A percentile compares a stretch with the other conserved stretches of the same genome.
phyloP scores from a whole-genome alignment of 768 basidiomycete genomes.

The Gloeophyllum trabeum region DNA sequence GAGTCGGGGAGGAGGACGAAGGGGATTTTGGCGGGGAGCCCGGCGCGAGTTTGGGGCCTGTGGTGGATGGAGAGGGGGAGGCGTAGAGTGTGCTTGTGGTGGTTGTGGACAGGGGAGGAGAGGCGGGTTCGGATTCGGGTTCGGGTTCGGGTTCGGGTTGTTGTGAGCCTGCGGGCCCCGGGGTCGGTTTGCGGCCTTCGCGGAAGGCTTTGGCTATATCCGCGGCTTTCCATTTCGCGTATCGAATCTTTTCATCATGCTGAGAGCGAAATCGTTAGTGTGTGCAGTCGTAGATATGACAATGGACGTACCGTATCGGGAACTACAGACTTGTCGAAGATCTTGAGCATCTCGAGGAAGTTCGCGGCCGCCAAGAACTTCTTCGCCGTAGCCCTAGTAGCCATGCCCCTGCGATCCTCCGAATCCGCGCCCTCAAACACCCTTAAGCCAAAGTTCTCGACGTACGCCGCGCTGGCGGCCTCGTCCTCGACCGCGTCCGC shows the following conservation, averaged over 20 bases:
- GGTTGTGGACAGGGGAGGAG: neutral
- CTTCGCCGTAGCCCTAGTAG: slow-evolving; percentile 78
- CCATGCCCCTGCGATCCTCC: slow-evolving; percentile 72
- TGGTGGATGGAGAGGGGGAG: neutral
- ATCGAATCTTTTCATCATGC: slow-evolving; percentile 83
- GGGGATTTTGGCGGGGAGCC: slow-evolving; percentile 13
- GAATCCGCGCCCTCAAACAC: slow-evolving; percentile 88
- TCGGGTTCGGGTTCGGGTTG: neutral
- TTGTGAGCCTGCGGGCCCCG: slow-evolving; percentile 55
- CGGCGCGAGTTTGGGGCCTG: neutral
- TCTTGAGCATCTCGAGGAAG: slow-evolving; percentile 82
- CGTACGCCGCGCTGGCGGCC: slow-evolving; percentile 72
- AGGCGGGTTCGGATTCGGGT: too few relatives aligned
- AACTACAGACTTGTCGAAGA: slow-evolving; percentile 47
- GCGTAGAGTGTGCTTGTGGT: neutral
- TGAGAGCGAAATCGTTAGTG: slow-evolving; percentile 17
- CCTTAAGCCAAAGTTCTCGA: slow-evolving; percentile 89
- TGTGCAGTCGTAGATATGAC: slow-evolving; percentile 3
- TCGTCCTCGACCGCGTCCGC: slow-evolving; percentile 81
- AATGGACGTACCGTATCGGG: slow-evolving; percentile 42
- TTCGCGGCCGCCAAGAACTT: slow-evolving; percentile 93
- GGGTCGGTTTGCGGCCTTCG: slow-evolving; percentile 77
- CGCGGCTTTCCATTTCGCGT: slow-evolving; percentile 96
- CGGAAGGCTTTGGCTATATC: slow-evolving; percentile 91
- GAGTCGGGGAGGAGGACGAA: slow-evolving; percentile 2